These are phyloP conservation scores for Botrytis squamosa DNA, from an alignment of 2,329 filamentous ascomycete genomes.

Conservation along the genomic window DNA sequence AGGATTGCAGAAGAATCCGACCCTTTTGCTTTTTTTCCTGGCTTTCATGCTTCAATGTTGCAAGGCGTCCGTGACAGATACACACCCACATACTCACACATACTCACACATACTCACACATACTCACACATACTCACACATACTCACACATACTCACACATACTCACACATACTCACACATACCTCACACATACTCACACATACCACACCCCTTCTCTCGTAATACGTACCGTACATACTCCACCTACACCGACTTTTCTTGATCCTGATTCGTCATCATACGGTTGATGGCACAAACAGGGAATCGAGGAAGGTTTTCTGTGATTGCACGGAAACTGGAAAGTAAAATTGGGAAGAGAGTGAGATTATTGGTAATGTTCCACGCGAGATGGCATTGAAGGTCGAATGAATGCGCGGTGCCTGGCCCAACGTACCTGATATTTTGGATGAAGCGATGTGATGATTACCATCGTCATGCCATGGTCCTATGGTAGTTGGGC, in stretches of 20 bases:
- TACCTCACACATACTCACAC: neutral
- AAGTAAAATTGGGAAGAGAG: neutral
- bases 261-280: slow-evolving; percentile 12
- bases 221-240: neutral
- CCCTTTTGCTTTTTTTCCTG: neutral
- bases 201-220: neutral
- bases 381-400: neutral
- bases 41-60: neutral
- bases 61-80: neutral
- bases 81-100: neutral
- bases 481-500: too few relatives aligned
- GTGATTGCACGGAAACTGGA: neutral
- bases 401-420: neutral
- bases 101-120: neutral
- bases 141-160: too few relatives aligned
- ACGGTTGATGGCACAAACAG: neutral
- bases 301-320: neutral
- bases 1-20: neutral
- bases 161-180: neutral
- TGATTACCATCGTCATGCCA: neutral
- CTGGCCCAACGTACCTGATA: slow-evolving; percentile 1
- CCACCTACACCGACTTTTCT: slow-evolving; percentile 6
- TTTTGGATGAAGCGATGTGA: neutral
- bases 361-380: neutral
- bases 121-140: neutral